Conservation (phyloP, 2,329 filamentous ascomycete genomes). For the Botrytis galanthina region DNA sequence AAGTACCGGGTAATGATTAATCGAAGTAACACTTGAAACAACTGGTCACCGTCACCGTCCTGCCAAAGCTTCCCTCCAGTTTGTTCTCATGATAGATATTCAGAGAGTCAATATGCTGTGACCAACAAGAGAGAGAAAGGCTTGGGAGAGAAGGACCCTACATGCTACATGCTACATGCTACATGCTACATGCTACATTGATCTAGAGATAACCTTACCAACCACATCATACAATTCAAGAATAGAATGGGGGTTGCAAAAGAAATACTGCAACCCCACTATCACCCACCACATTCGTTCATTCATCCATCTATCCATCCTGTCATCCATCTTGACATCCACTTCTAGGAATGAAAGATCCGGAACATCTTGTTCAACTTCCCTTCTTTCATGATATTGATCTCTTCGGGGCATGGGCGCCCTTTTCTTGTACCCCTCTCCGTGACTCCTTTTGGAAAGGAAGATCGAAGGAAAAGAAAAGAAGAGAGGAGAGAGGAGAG, state of each 20-base stretch:
- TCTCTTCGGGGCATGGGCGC: background rate
- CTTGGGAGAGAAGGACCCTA: background rate
- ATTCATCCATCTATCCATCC: background rate
- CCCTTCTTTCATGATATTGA: background rate
- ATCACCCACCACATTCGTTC: background rate
- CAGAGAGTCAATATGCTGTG: background rate
- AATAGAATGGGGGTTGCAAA: background rate
- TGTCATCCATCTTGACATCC: background rate
- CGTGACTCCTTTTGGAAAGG: background rate
- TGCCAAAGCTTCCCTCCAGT: background rate
- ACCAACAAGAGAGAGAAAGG: background rate
- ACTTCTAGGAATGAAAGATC: background rate
- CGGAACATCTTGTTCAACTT: constrained; percentile 1
- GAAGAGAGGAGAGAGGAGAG: background rate
- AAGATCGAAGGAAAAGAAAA: background rate
- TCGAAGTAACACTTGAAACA: background rate
- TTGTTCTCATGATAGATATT: constrained; percentile 7
- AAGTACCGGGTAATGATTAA: background rate
- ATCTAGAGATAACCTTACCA: background rate
- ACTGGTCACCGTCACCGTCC: constrained; percentile 5
- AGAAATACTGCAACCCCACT: background rate
- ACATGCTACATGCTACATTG: background rate
- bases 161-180: background rate
- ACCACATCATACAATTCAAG: background rate
- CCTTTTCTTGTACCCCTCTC: background rate